Evolutionary conservation across 345 rosid genomes (phyloP), one percentile per base, ranked within the genome.

Genomic region (Barbarea vulgaris): DNA sequence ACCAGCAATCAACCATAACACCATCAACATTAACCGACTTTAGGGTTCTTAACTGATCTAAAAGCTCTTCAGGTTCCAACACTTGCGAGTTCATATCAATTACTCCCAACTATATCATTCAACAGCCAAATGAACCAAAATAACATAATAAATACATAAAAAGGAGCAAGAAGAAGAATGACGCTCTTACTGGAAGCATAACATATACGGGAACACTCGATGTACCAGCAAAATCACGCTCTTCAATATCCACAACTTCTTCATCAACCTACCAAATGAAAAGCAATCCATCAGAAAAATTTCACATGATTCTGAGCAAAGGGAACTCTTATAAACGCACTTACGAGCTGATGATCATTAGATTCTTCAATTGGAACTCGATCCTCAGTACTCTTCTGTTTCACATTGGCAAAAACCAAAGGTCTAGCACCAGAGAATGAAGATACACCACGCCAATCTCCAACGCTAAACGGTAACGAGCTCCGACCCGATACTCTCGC

Each of bases 151-250:
- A 50, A 50, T 30, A 53, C 44, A 36, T 63, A 41, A n/a, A 33
- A 31, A 5, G 2, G 30, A 37, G 5, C 3, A 36, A 31, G 7
- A 22, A 33, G 25, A 59, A 63, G 17, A 67, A 21, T 19, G 79
- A n/a, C n/a, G n/a, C n/a, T n/a, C 93, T 85, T 76, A 95, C 97
- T 0, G 97, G 97, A 64, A 95, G 79, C 98, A 95, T 95, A 78
- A 95, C 97, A 64, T 92, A 95, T 10, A 90, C 93, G 0, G 99
- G 99, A 80, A 95, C 86, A 74, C 70, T 83, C 7, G 91, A 69
- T 4, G 97, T 89, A 56, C 91, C 98, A 6, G 88, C 28, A 84
- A 89, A 90, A 84, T 95, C 94, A 70, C 94, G 91, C 87, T 92
- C 94, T 2, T 74, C 80, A 21, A 79, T 31, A 68, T 73, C 79